Percentiles rank a stretch among this genome's conserved stretches.
Evolutionary conservation across 2,329 filamentous ascomycete species (phyloP).

Genomic region (Ophiostoma sp.): DNA sequence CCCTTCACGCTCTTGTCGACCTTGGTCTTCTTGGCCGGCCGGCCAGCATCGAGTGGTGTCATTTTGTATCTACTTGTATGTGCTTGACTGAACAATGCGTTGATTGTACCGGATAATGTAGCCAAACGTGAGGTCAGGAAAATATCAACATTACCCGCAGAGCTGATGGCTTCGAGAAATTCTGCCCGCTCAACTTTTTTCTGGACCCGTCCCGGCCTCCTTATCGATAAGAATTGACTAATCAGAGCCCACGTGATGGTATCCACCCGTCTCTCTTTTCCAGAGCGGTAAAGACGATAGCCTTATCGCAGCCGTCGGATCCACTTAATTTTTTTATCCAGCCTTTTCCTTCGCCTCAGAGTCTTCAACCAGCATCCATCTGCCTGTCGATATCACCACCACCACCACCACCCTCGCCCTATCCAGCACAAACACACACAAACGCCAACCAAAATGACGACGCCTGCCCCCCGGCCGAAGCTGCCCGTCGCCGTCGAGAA

Average conservation of each 20-base stretch:
- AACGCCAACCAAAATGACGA: slow-evolving; percentile 22
- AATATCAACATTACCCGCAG: too few species aligned
- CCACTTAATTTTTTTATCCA: slow-evolving; percentile 19
- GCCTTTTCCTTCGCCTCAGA: neutral
- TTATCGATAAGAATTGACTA: neutral
- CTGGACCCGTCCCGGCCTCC: neutral
- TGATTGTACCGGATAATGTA: neutral
- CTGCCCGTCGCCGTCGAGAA: slow-evolving; percentile 66
- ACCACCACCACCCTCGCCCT: neutral
- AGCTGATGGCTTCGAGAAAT: neutral
- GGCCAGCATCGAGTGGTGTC: slow-evolving; percentile 30
- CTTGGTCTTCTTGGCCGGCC: slow-evolving; percentile 43
- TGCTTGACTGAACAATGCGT: neutral
- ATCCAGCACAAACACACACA: neutral
- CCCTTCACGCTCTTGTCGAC: slow-evolving; percentile 33
- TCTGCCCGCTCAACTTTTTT: slow-evolving; percentile 18
- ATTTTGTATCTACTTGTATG: neutral
- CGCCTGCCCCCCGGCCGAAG: slow-evolving; percentile 37
- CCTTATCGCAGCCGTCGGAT: neutral
- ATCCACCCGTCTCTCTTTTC: neutral
- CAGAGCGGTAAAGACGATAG: slow-evolving; percentile 11
- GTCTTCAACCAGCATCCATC: neutral
- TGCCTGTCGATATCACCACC: neutral
- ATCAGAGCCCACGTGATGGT: neutral
- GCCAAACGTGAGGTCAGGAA: too few species aligned